Evolutionary conservation across 192 early-diverging fungal genomes (phyloP).

Genomic region (Umbelopsis sp.): DNA sequence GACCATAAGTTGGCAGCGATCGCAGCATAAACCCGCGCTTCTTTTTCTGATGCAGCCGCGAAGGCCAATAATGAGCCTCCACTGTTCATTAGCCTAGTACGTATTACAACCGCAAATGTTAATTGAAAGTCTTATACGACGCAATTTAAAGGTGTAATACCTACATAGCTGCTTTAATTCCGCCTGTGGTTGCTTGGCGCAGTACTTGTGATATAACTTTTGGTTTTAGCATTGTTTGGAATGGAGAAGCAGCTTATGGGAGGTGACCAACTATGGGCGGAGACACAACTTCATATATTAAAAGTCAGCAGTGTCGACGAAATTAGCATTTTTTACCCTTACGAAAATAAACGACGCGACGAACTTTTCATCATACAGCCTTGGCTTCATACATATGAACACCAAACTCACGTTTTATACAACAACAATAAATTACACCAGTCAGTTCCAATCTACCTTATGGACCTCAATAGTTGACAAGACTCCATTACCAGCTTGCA

Average conservation of each 20-base stretch:
- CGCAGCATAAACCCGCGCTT: slow-evolving; percentile 57
- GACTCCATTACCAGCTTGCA: too few species aligned
- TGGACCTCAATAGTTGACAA: too few species aligned
- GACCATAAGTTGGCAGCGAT: slow-evolving; percentile 64
- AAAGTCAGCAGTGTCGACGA: too few species aligned
- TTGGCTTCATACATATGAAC: too few species aligned
- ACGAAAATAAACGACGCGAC: too few species aligned
- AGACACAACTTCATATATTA: too few species aligned
- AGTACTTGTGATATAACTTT: slow-evolving; percentile 64
- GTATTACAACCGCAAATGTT: neutral
- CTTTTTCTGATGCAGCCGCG: slow-evolving; percentile 53
- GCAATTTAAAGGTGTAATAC: neutral
- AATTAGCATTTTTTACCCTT: too few species aligned
- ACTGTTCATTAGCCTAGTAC: slow-evolving; percentile 51
- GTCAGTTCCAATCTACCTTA: too few species aligned
- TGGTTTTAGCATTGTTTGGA: slow-evolving; percentile 54
- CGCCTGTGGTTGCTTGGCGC: slow-evolving; percentile 54
- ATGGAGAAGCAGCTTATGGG: neutral
- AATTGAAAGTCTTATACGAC: neutral
- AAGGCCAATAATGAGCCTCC: slow-evolving; percentile 60
- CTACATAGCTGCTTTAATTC: slow-evolving; percentile 57
- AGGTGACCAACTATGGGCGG: too few species aligned
- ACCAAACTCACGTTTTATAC: too few species aligned
- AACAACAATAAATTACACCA: too few species aligned
- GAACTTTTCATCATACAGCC: too few species aligned